These are phyloP conservation scores for Starmerella apis DNA, from an alignment of 805 yeast genomes.

Conservation along the genomic window DNA sequence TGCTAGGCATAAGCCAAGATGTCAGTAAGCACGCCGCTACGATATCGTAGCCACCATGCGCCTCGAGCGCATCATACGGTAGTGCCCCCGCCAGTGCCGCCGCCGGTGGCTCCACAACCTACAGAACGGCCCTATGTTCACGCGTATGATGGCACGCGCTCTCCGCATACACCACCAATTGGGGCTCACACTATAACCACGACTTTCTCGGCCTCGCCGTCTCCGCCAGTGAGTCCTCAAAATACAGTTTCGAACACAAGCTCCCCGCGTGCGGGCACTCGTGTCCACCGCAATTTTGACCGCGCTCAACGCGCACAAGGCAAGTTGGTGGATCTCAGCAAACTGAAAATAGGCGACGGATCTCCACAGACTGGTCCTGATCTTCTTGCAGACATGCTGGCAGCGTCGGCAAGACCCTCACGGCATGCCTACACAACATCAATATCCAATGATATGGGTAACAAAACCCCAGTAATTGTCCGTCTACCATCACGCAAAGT, in stretches of 20 bases:
- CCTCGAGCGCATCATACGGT: neutral
- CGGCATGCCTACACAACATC: slow-evolving; percentile 1
- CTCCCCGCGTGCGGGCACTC: slow-evolving; percentile 1
- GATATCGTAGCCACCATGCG: slow-evolving; percentile 4
- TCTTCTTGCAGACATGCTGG: slow-evolving; percentile 2
- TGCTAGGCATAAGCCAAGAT: neutral
- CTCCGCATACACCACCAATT: neutral
- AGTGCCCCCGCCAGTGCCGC: neutral
- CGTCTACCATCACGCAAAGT: slow-evolving; percentile 27
- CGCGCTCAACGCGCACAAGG: slow-evolving; percentile 16
- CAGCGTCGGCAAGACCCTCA: neutral
- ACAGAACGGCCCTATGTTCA: neutral
- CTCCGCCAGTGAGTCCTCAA: neutral
- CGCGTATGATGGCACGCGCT: neutral
- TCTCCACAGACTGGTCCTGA: neutral
- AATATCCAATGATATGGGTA: neutral
- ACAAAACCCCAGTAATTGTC: slow-evolving; percentile 16
- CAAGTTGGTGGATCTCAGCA: neutral
- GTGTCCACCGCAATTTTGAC: neutral
- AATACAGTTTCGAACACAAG: neutral
- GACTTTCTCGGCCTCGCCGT: neutral
- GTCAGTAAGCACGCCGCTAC: slow-evolving; percentile 4
- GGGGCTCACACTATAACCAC: neutral
- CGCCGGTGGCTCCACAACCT: neutral
- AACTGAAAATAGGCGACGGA: no score